Conservation (phyloP, 495 filamentous ascomycete genomes). For the Xylaria telfairii region DNA sequence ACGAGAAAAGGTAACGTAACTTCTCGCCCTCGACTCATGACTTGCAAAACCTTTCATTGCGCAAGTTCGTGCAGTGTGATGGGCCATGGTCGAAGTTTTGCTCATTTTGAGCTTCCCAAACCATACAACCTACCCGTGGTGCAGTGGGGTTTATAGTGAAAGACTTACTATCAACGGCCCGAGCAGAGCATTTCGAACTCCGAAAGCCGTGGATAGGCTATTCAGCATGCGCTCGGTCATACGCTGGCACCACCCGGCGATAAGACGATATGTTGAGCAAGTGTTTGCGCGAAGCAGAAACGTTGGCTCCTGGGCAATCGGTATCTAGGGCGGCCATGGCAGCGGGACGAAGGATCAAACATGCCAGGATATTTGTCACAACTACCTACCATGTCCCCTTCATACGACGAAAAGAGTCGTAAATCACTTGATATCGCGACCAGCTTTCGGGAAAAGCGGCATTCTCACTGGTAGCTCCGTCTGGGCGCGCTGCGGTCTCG, state of each 20-base stretch:
- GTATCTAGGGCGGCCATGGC: not conserved
- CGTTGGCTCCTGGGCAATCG: not conserved
- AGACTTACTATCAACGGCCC: not conserved
- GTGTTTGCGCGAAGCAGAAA: not conserved
- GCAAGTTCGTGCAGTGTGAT: not conserved
- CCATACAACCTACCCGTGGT: not conserved
- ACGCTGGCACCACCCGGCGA: not conserved
- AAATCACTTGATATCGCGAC: not conserved
- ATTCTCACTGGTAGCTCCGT: not conserved
- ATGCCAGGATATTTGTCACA: conserved; percentile 8
- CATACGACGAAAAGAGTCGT: not conserved
- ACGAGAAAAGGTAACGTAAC: conserved; percentile 18
- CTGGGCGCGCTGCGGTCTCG: not conserved
- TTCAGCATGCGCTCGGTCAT: not conserved
- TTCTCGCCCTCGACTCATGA: not conserved
- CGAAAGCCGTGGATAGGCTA: not conserved
- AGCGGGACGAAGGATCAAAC: conserved; percentile 20
- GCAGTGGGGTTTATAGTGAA: conserved; percentile 3
- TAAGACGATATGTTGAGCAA: not conserved
- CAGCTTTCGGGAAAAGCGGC: not conserved
- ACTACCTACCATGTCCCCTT: not conserved
- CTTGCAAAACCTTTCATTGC: not conserved
- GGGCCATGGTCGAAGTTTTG: not conserved
- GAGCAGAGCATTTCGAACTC: not conserved
- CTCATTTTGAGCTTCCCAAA: conserved; percentile 16